A percentile compares a stretch with the other conserved stretches of the same genome.
These are phyloP conservation scores for Solanum okadae DNA, from an alignment of 257 asterid species.

Conservation along the genomic window DNA sequence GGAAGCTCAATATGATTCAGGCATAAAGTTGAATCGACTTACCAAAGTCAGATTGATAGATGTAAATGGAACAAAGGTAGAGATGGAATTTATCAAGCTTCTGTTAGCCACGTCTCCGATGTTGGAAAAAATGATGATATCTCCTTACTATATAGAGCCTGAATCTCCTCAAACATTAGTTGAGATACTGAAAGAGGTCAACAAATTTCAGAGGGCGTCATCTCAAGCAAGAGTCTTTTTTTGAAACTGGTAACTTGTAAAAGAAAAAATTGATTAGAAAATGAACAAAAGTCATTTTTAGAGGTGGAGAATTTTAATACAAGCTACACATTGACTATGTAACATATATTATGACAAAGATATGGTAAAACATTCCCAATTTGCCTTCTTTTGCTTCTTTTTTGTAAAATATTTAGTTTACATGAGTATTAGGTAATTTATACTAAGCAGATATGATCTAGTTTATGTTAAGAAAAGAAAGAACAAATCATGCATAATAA, in stretches of 20 bases:
- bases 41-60: neutral
- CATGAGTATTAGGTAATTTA: too few relatives aligned
- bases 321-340: neutral
- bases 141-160: neutral
- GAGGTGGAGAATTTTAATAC: neutral
- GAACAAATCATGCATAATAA: too few relatives aligned
- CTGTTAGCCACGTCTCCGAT: neutral
- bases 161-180: neutral
- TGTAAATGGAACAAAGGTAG: neutral
- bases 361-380: neutral
- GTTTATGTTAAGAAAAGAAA: neutral
- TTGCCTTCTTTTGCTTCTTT: neutral
- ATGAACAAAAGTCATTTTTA: neutral
- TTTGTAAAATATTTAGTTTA: too few relatives aligned
- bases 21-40: neutral
- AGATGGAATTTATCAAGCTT: neutral
- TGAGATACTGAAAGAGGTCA: neutral
- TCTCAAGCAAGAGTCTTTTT: neutral
- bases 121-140: neutral
- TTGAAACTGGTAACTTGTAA: neutral
- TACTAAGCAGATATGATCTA: neutral
- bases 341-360: neutral
- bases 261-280: neutral
- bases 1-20: neutral
- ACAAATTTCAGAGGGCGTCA: neutral